Evolutionary conservation across 495 filamentous ascomycete genomes (phyloP), one percentile per base, ranked within the genome.

Genomic region (Trichoderma orchidacearum): DNA sequence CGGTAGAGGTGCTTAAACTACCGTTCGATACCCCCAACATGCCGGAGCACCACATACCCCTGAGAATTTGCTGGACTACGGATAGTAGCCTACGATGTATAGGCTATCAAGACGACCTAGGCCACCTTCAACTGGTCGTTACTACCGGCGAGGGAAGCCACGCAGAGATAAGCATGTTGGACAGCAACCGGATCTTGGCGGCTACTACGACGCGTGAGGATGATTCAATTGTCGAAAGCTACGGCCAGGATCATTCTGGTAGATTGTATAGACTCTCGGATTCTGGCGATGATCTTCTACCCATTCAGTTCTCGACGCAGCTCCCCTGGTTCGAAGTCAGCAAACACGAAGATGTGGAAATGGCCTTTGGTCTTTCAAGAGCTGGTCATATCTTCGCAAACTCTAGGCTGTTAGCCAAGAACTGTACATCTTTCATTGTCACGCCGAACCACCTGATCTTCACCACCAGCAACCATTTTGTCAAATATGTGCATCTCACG

Each of bases 401-500:
- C 61, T 80, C 84, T 32, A 76, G 77, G 18, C 72, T 83, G 13
- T 69, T 97, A 35, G 80, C 82, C 2, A 86, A 84, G 63, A 93
- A 89, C 60, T 95, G 90, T 70, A 96, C 93, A 1, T 97, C 93
- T 0, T 95, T 95, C 63, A 63, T 89, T 13, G 71, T 90, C 31
- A 96, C 91, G 0, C 70, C 81, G n/a, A 76, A 80, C 28, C 90
- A 96, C 75, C 72, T 98, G 17, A 81, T 97, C 51, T 90, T 88
- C 65, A 96, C 93, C 18, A 97, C 92, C 1, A 89, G 83, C 51
- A 86, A 89, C 58, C 90, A 96, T 68, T 74, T 95, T 15, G 69
- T 96, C 56, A 98, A 96, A 66, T 97, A 97, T 66, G 83, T 96
- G 17, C 93, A 98, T 68, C 64, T 97, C 51, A 78, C 17, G 21